Evolutionary conservation across 164 flowering plant species (phyloP).

Genomic region (Santalum album): DNA sequence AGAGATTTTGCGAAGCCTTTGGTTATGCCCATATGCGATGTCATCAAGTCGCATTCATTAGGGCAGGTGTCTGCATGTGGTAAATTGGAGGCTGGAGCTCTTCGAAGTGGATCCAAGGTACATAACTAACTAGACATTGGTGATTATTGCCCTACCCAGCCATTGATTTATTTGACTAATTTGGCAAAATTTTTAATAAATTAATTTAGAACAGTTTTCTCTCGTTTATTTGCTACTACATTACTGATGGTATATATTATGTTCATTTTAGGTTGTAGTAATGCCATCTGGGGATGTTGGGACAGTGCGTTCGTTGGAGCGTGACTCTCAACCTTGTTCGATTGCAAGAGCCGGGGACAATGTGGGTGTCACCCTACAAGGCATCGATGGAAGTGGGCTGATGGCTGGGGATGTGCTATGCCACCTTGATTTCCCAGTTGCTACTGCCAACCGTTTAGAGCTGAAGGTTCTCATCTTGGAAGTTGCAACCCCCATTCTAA

Average conservation of each 20-base stretch:
- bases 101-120: slow-evolving; percentile 81
- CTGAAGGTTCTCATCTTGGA: slow-evolving; percentile 79
- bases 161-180: neutral
- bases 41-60: slow-evolving; percentile 40
- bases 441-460: slow-evolving; percentile 62
- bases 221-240: neutral
- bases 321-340: slow-evolving; percentile 49
- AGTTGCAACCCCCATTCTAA: slow-evolving; percentile 49
- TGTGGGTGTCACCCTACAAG: slow-evolving; percentile 64
- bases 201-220: no score
- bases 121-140: neutral
- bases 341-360: slow-evolving; percentile 91
- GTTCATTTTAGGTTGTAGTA: slow-evolving; percentile 56
- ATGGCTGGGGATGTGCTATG: slow-evolving; percentile 85
- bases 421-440: slow-evolving; percentile 87
- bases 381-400: slow-evolving; percentile 54
- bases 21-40: slow-evolving; percentile 90
- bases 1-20: slow-evolving; percentile 80
- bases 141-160: neutral
- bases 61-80: slow-evolving; percentile 81
- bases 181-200: no score
- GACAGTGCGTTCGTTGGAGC: slow-evolving; percentile 57
- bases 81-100: slow-evolving; percentile 88
- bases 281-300: slow-evolving; percentile 75
- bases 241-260: neutral